Base-by-base conservation (phyloP, 495 filamentous ascomycete genomes). In the Podospora pseudoanserina region DNA sequence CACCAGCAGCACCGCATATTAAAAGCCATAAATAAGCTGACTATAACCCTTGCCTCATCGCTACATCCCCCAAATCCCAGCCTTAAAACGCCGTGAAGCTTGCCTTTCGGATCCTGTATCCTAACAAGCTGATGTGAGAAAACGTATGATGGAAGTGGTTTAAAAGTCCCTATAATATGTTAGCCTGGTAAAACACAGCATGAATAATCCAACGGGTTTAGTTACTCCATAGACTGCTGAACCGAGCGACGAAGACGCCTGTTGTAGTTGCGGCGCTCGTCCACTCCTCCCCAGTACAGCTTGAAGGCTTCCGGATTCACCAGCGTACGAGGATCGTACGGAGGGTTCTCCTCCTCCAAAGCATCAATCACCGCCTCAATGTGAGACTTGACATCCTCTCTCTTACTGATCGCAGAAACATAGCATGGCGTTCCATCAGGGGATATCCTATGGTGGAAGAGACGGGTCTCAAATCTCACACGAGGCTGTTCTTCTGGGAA, bases 401-500 rank as follows among this genome's bases (percentile, higher is more conserved):
- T 78, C 27, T 88, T 87, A 57, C 72, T 82, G 4, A 71, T 61
- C 0, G 78, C 79, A 0, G 92, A 85, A 63, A 92, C 87, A 78
- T 98, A 99, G 77, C 93, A 97, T 3, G 95, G 85, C 3, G 91
- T 87, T 0, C 94, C 92, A 68, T 89, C 85, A 15, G 83, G 80
- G 23, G 93, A 89, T 23, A 99, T 89, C n/a, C 92, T 89, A 67
- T 96, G 89, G 72, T 99, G 95, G 76, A 92, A 97, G 27, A 99
- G 81, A 5, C 86, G 82, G 0, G 91, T 95, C 71, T 93, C 86
- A 70, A 97, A 87, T 62, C 86, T 89, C 54, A 93, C 88, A 64
- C 95, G 86, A 15, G 96, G 95, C 70, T 97, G 94, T 70, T 95
- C 92, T n/a, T 90, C 87, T 0, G 95, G 95, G 73, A 97, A 97